Percentiles rank a stretch among this genome's conserved stretches.
Conservation (phyloP, 805 yeast species). For the Millerozyma acaciae region DNA sequence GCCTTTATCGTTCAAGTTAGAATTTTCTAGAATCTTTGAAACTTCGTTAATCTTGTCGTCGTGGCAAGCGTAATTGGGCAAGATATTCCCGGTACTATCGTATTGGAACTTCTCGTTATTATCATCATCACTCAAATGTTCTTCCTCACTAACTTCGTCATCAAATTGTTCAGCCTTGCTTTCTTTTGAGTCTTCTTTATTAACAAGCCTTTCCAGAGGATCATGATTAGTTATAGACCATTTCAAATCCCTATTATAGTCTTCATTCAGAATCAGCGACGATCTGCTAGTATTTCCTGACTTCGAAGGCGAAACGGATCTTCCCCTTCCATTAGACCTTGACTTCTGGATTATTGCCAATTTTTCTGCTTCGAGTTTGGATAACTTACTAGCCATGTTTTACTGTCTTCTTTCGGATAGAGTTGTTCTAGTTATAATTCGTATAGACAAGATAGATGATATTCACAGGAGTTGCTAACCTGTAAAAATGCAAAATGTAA, state of each 20-base stretch:
- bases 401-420: not conserved
- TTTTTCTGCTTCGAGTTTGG: conserved; percentile 39
- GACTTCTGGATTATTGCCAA: conserved; percentile 37
- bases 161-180: conserved; percentile 18
- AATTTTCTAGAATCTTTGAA: conserved; percentile 32
- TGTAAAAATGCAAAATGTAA: too few relatives aligned
- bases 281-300: conserved; percentile 28
- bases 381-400: conserved; percentile 33
- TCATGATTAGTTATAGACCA: conserved; percentile 72
- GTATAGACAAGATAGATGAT: too few relatives aligned
- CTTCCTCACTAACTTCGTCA: conserved; percentile 51
- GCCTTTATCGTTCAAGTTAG: conserved; percentile 40
- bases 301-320: conserved; percentile 33
- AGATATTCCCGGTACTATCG: conserved; percentile 55
- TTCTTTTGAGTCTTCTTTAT: conserved; percentile 6
- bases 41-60: conserved; percentile 40
- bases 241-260: conserved; percentile 40
- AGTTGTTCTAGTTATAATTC: too few relatives aligned
- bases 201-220: conserved; percentile 60
- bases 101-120: conserved; percentile 54
- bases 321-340: conserved; percentile 27
- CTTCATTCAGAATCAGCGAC: conserved; percentile 34
- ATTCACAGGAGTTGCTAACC: too few relatives aligned
- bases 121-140: conserved; percentile 57
- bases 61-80: conserved; percentile 53